phyloP scores from a whole-genome alignment of 768 basidiomycete genomes.

The Sarcomyxa edulis region DNA sequence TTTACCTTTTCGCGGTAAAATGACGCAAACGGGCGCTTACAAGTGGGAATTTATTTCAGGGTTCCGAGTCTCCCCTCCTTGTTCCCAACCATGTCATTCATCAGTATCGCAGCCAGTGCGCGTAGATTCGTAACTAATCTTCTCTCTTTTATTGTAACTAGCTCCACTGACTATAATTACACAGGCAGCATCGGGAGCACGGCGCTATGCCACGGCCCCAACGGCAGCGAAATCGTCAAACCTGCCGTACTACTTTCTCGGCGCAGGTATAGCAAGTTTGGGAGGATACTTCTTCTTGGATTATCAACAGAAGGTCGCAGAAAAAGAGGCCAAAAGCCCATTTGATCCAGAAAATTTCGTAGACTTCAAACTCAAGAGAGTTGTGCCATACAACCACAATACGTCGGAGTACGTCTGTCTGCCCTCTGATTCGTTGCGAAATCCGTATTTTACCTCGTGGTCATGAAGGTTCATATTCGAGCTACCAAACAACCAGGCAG shows the following conservation, averaged over 20 bases:
- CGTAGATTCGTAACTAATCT: no score
- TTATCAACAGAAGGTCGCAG: slow-evolving; percentile 14
- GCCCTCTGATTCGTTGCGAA: slow-evolving; percentile 1
- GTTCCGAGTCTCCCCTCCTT: no score
- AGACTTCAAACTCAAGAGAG: slow-evolving; percentile 77
- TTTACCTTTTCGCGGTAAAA: no score
- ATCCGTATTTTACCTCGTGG: neutral
- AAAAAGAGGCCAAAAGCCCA: slow-evolving; percentile 49
- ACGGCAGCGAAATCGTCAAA: slow-evolving; percentile 46
- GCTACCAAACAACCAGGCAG: slow-evolving; percentile 72
- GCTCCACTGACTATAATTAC: no score
- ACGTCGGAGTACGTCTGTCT: slow-evolving; percentile 55
- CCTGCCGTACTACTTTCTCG: slow-evolving; percentile 41
- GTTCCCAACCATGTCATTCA: no score
- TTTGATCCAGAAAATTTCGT: slow-evolving; percentile 72
- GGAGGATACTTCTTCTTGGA: slow-evolving; percentile 50
- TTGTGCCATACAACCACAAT: slow-evolving; percentile 93
- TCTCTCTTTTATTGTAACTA: no score
- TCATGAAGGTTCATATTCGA: slow-evolving; percentile 66
- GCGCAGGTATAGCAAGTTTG: slow-evolving; percentile 38
- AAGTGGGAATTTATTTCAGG: no score
- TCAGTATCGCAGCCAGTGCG: no score
- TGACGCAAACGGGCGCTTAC: no score
- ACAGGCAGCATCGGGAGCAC: slow-evolving; percentile 29
- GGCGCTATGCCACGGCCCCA: slow-evolving; percentile 33